These are phyloP conservation scores for Barnettozyma populi DNA, from an alignment of 805 yeast species.

Conservation along the genomic window DNA sequence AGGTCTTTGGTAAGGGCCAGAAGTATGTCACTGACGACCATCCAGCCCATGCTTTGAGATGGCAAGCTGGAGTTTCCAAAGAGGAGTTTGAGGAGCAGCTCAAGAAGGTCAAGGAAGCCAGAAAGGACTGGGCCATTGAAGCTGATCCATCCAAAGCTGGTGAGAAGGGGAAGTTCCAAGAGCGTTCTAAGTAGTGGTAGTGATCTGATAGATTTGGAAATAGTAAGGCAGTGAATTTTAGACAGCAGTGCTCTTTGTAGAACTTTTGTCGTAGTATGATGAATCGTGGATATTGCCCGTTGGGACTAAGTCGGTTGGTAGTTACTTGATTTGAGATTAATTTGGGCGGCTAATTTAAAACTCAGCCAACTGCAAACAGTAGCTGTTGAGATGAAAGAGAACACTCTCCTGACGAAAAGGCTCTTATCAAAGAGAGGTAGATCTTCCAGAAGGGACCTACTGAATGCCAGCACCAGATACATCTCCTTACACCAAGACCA, in stretches of 20 bases:
- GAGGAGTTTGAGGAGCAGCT: neutral
- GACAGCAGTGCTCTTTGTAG: too few species aligned
- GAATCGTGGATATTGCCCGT: too few species aligned
- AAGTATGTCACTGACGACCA: conserved; percentile 19
- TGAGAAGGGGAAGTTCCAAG: neutral
- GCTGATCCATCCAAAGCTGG: neutral
- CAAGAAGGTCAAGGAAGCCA: neutral
- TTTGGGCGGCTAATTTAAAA: neutral
- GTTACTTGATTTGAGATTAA: too few species aligned
- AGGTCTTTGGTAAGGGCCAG: conserved; percentile 24
- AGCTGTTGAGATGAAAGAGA: neutral
- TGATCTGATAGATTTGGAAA: too few species aligned
- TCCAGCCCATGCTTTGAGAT: conserved; percentile 6
- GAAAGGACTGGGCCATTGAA: neutral
- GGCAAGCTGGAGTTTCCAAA: conserved; percentile 9
- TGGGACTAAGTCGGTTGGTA: too few species aligned
- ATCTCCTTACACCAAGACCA: neutral
- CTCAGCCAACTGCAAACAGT: neutral
- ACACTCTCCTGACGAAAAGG: neutral
- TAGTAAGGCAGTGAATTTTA: too few species aligned
- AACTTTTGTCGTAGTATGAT: too few species aligned
- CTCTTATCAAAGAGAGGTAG: neutral
- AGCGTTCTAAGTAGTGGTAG: neutral
- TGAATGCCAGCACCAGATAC: neutral
- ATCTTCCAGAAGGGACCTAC: neutral